Conservation (phyloP, 2,329 filamentous ascomycete species). For the Fusarium protoensiforme region DNA sequence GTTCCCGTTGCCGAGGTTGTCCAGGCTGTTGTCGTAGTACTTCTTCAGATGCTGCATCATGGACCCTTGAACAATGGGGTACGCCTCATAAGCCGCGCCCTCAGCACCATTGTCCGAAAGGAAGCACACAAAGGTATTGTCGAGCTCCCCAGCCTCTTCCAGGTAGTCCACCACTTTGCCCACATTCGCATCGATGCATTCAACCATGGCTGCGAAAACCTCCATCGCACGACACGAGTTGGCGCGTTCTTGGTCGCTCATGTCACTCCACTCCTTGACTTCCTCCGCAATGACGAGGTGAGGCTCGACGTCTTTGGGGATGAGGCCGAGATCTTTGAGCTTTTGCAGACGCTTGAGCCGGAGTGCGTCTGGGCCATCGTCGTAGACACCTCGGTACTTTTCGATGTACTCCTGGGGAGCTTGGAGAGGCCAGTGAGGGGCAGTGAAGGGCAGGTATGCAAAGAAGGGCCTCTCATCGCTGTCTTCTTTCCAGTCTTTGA, state of each 20-base stretch:
- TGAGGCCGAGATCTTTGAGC: slow-evolving; percentile 55
- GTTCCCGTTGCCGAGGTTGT: slow-evolving; percentile 22
- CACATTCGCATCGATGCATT: slow-evolving; percentile 64
- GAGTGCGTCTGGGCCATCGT: slow-evolving; percentile 67
- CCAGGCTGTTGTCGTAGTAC: slow-evolving; percentile 30
- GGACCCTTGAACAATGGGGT: slow-evolving; percentile 37
- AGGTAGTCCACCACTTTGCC: slow-evolving; percentile 64
- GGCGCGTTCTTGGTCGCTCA: slow-evolving; percentile 11
- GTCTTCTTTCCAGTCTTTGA: slow-evolving; percentile 43
- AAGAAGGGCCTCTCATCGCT: slow-evolving; percentile 44
- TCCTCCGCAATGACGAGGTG: slow-evolving; percentile 23
- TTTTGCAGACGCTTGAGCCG: slow-evolving; percentile 55
- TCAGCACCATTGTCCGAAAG: slow-evolving; percentile 72
- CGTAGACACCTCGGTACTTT: slow-evolving; percentile 69
- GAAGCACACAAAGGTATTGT: slow-evolving; percentile 73
- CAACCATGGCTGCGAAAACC: slow-evolving; percentile 67
- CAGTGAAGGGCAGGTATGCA: slow-evolving; percentile 58
- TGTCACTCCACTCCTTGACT: slow-evolving; percentile 16
- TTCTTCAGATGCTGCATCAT: slow-evolving; percentile 26
- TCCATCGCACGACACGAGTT: slow-evolving; percentile 49
- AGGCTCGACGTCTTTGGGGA: slow-evolving; percentile 45
- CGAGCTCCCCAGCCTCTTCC: slow-evolving; percentile 61
- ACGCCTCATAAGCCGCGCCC: slow-evolving; percentile 57
- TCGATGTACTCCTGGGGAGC: slow-evolving; percentile 64
- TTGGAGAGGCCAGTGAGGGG: slow-evolving; percentile 73